phyloP scores from a whole-genome alignment of 192 early-diverging fungal genomes.

The Podila clonocystis region DNA sequence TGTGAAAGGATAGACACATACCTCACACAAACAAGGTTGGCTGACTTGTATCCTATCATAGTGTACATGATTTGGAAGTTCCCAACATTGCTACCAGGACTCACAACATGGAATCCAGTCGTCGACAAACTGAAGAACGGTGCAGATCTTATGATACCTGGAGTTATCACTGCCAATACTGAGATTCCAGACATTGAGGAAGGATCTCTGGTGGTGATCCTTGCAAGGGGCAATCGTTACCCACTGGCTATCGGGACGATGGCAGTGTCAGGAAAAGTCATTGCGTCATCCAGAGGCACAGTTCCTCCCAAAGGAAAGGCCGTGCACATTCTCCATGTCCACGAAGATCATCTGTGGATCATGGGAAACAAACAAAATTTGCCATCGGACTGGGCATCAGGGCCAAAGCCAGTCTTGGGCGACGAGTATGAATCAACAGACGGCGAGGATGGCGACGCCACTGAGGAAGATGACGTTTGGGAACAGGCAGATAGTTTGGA shows the following conservation, averaged over 20 bases:
- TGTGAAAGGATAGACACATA: not conserved
- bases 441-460: slow-evolving; percentile 29
- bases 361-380: slow-evolving; percentile 73
- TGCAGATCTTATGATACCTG: slow-evolving; percentile 86
- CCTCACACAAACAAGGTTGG: not conserved
- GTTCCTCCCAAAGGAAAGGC: slow-evolving; percentile 77
- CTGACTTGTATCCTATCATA: slow-evolving; percentile 8
- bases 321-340: slow-evolving; percentile 78
- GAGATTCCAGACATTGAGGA: slow-evolving; percentile 55
- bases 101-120: slow-evolving; percentile 77
- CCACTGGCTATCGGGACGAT: slow-evolving; percentile 78
- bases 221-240: slow-evolving; percentile 61
- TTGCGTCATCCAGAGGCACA: slow-evolving; percentile 23
- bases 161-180: slow-evolving; percentile 64
- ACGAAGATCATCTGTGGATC: slow-evolving; percentile 83
- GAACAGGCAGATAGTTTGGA: slow-evolving; percentile 4
- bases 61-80: slow-evolving; percentile 85
- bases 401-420: slow-evolving; percentile 5
- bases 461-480: slow-evolving; percentile 19
- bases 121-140: slow-evolving; percentile 79
- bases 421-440: slow-evolving; percentile 7
- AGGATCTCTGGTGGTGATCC: slow-evolving; percentile 67
- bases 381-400: slow-evolving; percentile 53
- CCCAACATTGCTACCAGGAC: slow-evolving; percentile 68
- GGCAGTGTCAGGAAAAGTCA: slow-evolving; percentile 59